Evolutionary conservation across 192 early-diverging fungal species (phyloP), one percentile per base, ranked within the genome.

Genomic region (Backusella luteola): DNA sequence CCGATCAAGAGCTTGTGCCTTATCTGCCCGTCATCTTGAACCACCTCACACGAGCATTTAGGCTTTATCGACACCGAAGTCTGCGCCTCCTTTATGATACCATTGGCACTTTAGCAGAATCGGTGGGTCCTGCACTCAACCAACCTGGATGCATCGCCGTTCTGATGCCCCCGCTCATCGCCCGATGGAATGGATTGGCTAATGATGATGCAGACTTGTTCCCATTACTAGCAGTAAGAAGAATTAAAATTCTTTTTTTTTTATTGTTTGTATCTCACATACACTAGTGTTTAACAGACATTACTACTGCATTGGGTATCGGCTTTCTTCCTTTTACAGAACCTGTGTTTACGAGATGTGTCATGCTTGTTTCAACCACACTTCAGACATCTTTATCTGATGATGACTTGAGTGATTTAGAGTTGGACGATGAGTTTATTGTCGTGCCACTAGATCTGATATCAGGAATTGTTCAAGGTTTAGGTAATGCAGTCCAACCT

Each of bases 11-110:
- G 69, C 89, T 99, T 59, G 90, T 89, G 12, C 97, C 97, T 7
- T 98, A 95, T 79, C 87, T 99, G 23, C 89, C 89, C 46, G 89
- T 88, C 21, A 96, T 99, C 77, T 87, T 99, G 17, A 83, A 91
- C 72, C 92, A 92, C 34, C 86, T 98, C 66, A 89, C 89, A 5
- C 82, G 81, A 34, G 95, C 96, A 9, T 98, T 99, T 77, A 77
- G 80, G 32, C 93, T 92, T 42, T 98, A 99, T 87, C 93, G 97
- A 87, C 86, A 94, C 71, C 96, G 96, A 84, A 99, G 98, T 82
- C 82, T 97, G 77, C 84, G 97, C 46, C 93, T 98, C 66, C 86
- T 99, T 69, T 99, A 98, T 81, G 97, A 99, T 77, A 96, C 95
- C 2, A 89, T 99, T 32, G 97, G 96, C 41, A 99, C 96, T 21